A percentile compares a stretch with the other conserved stretches of the same genome.
Conservation (phyloP, 2,329 filamentous ascomycete species). For the Capronia coronata region DNA sequence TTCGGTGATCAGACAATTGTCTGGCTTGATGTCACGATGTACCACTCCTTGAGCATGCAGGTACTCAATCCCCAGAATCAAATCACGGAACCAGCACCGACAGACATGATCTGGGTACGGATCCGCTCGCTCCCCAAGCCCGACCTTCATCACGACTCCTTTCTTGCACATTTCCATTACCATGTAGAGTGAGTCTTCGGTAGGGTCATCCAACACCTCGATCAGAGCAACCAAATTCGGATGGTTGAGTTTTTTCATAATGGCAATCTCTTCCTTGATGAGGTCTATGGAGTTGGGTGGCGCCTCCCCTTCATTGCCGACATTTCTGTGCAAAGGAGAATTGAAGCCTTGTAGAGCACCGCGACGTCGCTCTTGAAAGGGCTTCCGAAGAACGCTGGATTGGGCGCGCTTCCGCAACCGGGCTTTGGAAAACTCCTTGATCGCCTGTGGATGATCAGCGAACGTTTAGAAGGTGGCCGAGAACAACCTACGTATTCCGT, state of each 20-base stretch:
- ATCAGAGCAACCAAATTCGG: conserved; percentile 87
- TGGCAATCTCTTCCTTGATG: conserved; percentile 93
- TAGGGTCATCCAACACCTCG: conserved; percentile 90
- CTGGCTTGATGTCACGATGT: conserved; percentile 95
- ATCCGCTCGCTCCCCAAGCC: conserved; percentile 71
- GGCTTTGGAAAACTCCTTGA: conserved; percentile 96
- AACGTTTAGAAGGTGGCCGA: neutral
- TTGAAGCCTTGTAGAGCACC: conserved; percentile 52
- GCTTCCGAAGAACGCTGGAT: conserved; percentile 71
- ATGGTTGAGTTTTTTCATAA: conserved; percentile 98
- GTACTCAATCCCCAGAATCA: conserved; percentile 93
- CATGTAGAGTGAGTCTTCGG: conserved; percentile 96
- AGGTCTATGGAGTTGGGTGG: conserved; percentile 64
- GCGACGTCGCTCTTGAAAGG: conserved; percentile 47
- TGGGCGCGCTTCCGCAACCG: conserved; percentile 83
- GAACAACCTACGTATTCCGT: conserved; percentile 76
- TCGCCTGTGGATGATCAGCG: conserved; percentile 54
- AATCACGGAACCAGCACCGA: conserved; percentile 86
- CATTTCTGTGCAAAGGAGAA: conserved; percentile 57
- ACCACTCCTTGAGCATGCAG: conserved; percentile 90
- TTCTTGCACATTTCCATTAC: conserved; percentile 99
- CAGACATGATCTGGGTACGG: conserved; percentile 79
- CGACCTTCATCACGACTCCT: conserved; percentile 93
- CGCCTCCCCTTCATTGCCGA: conserved; percentile 44
- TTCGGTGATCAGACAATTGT: conserved; percentile 83